Conservation (phyloP, 306 rosid genomes). For the Vigna mungo region DNA sequence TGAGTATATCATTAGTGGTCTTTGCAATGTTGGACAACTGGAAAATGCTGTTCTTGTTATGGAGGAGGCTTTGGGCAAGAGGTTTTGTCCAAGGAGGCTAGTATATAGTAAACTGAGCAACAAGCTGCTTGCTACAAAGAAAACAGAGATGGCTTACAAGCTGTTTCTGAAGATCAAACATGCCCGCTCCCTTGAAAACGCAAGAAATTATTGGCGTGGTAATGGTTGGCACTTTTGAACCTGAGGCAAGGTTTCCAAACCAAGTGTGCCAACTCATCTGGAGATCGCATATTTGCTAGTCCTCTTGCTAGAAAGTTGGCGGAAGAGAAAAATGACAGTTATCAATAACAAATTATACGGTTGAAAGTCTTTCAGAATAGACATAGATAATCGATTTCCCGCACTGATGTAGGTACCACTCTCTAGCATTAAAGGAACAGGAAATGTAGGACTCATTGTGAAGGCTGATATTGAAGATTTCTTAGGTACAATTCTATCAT, state of each 20-base stretch:
- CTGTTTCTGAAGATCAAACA: constrained; percentile 72
- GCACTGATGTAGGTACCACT: constrained; percentile 66
- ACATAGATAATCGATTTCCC: constrained; percentile 34
- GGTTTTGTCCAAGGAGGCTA: constrained; percentile 83
- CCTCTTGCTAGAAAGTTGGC: constrained; percentile 95
- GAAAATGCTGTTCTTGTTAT: constrained; percentile 88
- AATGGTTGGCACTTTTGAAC: constrained; percentile 94
- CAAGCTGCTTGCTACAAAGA: constrained; percentile 65
- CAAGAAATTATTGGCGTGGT: constrained; percentile 74
- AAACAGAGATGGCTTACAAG: constrained; percentile 71
- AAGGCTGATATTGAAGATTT: constrained; percentile 96
- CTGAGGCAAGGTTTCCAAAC: constrained; percentile 72
- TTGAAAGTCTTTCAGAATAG: constrained; percentile 17
- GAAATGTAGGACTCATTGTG: constrained; percentile 87
- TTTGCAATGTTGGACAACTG: constrained; percentile 81
- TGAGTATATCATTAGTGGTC: constrained; percentile 75
- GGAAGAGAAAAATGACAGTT: constrained; percentile 85
- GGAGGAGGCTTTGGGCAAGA: constrained; percentile 83
- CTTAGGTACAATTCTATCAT: constrained; percentile 69
- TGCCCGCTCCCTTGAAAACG: constrained; percentile 68
- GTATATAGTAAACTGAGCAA: constrained; percentile 75
- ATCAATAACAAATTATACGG: constrained; percentile 33
- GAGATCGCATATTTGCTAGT: constrained; percentile 86
- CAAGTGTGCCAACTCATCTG: constrained; percentile 63
- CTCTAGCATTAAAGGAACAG: constrained; percentile 94